Conservation (phyloP, 805 yeast species). For the Starmerella potacharoeniae region DNA sequence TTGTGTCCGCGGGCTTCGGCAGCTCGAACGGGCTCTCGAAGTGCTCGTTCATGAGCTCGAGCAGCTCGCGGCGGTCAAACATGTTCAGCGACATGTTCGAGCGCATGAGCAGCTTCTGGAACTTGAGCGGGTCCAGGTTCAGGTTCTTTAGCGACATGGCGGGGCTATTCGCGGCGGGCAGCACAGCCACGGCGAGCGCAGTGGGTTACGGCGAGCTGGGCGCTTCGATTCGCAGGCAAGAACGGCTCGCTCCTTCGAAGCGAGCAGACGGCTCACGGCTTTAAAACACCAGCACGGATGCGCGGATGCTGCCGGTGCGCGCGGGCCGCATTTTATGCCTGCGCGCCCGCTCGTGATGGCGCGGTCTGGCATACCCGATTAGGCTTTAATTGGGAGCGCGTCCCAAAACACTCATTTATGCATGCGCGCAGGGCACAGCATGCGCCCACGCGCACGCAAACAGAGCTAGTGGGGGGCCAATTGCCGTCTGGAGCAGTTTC, state of each 20-base stretch:
- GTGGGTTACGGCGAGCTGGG: not conserved
- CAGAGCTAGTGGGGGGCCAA: too few species aligned
- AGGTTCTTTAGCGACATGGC: not conserved
- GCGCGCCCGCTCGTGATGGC: not conserved
- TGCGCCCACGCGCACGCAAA: not conserved
- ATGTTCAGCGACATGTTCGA: slow-evolving; percentile 6
- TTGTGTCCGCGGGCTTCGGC: not conserved
- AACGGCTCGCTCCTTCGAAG: not conserved
- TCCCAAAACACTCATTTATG: not conserved
- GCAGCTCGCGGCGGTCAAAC: slow-evolving; percentile 12
- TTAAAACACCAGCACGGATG: not conserved
- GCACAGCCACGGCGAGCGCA: not conserved
- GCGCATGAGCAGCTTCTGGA: slow-evolving; percentile 14
- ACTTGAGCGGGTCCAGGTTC: slow-evolving; percentile 9
- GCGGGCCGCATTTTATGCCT: not conserved
- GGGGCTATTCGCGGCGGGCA: too few species aligned
- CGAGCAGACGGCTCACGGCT: not conserved
- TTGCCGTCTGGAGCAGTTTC: too few species aligned
- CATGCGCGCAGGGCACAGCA: not conserved
- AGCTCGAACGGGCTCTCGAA: slow-evolving; percentile 22
- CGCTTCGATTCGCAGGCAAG: not conserved
- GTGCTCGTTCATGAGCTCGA: slow-evolving; percentile 15
- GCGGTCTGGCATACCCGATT: not conserved
- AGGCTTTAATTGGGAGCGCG: not conserved
- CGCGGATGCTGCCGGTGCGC: too few species aligned